Percentiles rank a stretch among this genome's conserved stretches.
Conservation (phyloP, 1,284 basidiomycete genomes). For the Boletus smithii region DNA sequence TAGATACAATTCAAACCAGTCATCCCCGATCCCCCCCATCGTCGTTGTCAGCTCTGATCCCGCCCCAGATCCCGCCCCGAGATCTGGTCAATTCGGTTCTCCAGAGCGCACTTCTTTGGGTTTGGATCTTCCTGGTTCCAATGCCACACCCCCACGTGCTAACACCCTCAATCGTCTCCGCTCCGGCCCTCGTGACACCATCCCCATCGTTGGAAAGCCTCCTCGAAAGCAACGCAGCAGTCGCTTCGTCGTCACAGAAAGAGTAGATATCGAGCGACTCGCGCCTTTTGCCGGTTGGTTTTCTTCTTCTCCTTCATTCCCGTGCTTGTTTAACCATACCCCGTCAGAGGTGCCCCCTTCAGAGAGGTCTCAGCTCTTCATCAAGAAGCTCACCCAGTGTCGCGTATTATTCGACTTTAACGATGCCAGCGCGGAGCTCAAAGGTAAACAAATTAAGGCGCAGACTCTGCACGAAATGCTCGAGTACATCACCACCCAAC, state of each 20-base stretch:
- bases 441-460: conserved; percentile 98
- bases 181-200: conserved; percentile 86
- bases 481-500: conserved; percentile 97
- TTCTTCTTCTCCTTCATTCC: not conserved
- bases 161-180: conserved; percentile 65
- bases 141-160: conserved; percentile 57
- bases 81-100: conserved; percentile 41
- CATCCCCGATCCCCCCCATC: conserved; percentile 71
- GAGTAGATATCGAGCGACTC: conserved; percentile 92
- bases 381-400: conserved; percentile 95
- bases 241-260: conserved; percentile 94
- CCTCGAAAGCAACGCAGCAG: conserved; percentile 95
- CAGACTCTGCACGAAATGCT: conserved; percentile 98
- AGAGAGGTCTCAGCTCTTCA: conserved; percentile 89
- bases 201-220: conserved; percentile 91
- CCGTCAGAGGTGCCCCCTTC: conserved; percentile 80
- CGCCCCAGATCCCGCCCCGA: conserved; percentile 49
- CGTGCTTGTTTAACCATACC: conserved; percentile 10
- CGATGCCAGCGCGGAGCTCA: conserved; percentile 92
- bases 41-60: conserved; percentile 87
- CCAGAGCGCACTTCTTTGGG: conserved; percentile 54
- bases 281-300: conserved; percentile 83
- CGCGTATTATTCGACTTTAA: conserved; percentile 99
- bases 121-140: conserved; percentile 43
- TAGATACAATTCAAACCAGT: conserved; percentile 48